These are phyloP conservation scores for Favolaschia claudopus DNA, from an alignment of 768 basidiomycete species.

Conservation along the genomic window DNA sequence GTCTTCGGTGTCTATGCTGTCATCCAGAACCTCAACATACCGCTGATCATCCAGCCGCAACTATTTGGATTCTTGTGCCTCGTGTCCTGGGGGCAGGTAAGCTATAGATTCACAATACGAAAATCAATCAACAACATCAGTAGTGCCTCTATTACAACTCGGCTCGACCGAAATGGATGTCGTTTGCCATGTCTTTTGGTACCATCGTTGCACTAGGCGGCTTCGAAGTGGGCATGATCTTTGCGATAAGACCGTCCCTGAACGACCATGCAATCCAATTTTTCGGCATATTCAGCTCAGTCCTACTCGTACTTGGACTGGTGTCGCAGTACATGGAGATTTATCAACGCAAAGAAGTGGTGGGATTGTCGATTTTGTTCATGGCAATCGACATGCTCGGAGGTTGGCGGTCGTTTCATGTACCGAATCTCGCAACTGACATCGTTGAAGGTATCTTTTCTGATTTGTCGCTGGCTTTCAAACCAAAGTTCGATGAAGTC, in stretches of 20 bases:
- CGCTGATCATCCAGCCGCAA: conserved; percentile 74
- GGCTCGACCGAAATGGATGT: conserved; percentile 43
- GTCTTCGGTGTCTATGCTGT: conserved; percentile 74
- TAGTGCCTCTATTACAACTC: conserved; percentile 75
- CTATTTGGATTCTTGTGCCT: conserved; percentile 67
- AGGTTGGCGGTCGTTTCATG: not conserved
- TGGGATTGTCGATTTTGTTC: conserved; percentile 76
- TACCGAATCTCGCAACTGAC: not conserved
- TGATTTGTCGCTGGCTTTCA: conserved; percentile 71
- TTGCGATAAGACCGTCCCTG: conserved; percentile 59
- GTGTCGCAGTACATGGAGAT: conserved; percentile 81
- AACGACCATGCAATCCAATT: conserved; percentile 49
- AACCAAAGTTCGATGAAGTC: conserved; percentile 66
- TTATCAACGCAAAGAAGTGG: conserved; percentile 64
- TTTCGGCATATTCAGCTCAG: conserved; percentile 69
- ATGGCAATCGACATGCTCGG: conserved; percentile 61
- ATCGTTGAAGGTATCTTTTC: conserved; percentile 74
- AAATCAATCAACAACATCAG: conserved; percentile 5
- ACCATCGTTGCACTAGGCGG: conserved; percentile 57
- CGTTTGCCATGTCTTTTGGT: conserved; percentile 44
- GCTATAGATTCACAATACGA: conserved; percentile 12
- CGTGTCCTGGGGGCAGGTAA: conserved; percentile 73
- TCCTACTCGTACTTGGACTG: conserved; percentile 59
- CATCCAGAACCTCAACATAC: conserved; percentile 71
- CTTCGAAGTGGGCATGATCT: conserved; percentile 67